A percentile compares a stretch with the other conserved stretches of the same genome.
Conservation (phyloP, 495 filamentous ascomycete genomes). For the Hyaloscypha variabilis region DNA sequence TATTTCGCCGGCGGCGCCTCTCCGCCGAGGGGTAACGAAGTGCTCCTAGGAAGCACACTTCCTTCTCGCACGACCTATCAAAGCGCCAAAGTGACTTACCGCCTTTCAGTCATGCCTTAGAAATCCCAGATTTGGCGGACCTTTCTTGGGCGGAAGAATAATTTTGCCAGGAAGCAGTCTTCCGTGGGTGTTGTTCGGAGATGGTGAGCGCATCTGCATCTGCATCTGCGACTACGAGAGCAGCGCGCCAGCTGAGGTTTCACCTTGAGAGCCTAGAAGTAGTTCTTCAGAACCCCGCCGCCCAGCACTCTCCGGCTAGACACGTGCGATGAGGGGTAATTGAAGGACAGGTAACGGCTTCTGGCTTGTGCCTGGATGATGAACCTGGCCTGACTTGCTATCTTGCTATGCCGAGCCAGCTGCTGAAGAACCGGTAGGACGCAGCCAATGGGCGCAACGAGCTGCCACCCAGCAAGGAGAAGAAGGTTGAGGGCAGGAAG, state of each 20-base stretch:
- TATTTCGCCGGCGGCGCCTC: not conserved
- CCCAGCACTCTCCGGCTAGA: not conserved
- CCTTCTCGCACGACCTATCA: conserved; percentile 7
- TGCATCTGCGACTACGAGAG: not conserved
- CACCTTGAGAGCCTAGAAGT: not conserved
- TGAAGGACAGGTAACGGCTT: not conserved
- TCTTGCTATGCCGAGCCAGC: not conserved
- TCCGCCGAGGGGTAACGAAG: not conserved
- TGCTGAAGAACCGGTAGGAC: not conserved
- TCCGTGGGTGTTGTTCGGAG: not conserved
- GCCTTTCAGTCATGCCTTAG: conserved; percentile 1
- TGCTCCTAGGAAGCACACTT: conserved; percentile 8
- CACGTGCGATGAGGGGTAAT: conserved; percentile 13
- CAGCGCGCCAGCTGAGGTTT: not conserved
- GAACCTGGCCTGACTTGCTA: not conserved
- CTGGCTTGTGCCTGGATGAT: not conserved
- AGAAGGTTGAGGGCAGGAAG: no score
- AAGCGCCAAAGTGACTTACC: conserved; percentile 2
- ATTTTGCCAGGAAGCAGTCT: not conserved
- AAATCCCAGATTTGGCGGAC: not conserved
- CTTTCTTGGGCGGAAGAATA: not conserved
- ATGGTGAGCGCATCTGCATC: not conserved
- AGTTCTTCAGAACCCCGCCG: not conserved
- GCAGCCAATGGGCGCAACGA: not conserved
- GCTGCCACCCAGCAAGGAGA: no score